Conservation (phyloP, 768 basidiomycete species). For the Lanmaoa pseudosensibilis region DNA sequence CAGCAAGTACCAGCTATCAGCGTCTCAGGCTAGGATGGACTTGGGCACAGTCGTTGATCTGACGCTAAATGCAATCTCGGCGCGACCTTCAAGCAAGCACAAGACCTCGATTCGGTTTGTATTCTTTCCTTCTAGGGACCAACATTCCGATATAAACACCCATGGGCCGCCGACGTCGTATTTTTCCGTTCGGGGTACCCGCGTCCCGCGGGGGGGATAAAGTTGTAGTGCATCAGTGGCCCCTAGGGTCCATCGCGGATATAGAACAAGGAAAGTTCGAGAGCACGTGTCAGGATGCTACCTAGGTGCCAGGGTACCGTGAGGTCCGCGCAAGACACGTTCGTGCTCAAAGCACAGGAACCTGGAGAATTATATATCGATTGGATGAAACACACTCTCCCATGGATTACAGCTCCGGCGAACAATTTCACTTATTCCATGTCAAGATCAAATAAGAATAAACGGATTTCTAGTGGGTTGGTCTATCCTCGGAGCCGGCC, state of each 20-base stretch:
- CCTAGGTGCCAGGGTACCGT: background rate
- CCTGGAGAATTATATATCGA: background rate
- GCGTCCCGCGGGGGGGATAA: background rate
- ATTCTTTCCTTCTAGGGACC: background rate
- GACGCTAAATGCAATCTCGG: background rate
- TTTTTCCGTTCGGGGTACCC: background rate
- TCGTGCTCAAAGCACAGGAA: slow-evolving; percentile 4
- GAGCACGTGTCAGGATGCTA: background rate
- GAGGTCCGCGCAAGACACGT: slow-evolving; percentile 7
- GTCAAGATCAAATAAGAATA: background rate
- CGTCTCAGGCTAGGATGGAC: background rate
- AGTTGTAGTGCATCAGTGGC: background rate
- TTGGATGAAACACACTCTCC: background rate
- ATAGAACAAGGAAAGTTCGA: background rate
- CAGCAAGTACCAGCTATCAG: background rate
- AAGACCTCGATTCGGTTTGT: background rate
- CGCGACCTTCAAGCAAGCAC: too few relatives aligned
- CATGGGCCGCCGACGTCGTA: background rate
- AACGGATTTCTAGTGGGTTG: background rate
- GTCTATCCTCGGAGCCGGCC: background rate
- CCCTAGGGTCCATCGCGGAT: background rate
- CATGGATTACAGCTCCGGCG: background rate
- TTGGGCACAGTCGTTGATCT: background rate
- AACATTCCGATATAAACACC: background rate
- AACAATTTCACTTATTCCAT: background rate